Evolutionary conservation across 2,329 filamentous ascomycete species (phyloP).

Genomic region (Trichoderma simmonsii): DNA sequence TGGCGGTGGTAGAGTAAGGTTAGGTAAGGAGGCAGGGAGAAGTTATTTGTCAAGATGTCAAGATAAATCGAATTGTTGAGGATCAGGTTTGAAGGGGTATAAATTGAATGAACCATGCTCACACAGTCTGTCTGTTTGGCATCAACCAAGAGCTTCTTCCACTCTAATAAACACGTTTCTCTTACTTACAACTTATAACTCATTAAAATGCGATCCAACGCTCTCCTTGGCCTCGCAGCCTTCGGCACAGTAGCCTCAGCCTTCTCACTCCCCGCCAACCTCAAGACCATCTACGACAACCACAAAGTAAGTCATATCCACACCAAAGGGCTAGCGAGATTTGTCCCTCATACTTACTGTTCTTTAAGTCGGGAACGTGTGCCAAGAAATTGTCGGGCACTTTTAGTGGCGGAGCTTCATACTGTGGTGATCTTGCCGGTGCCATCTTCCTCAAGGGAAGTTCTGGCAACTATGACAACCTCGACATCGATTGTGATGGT

Average conservation of each 20-base stretch:
- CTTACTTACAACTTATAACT: neutral
- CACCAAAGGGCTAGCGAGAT: neutral
- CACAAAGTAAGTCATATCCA: conserved; percentile 8
- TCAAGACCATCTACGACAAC: conserved; percentile 20
- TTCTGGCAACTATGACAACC: conserved; percentile 18
- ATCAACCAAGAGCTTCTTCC: neutral
- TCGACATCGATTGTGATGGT: conserved; percentile 19
- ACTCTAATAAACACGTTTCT: neutral
- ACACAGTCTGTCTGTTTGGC: too few species aligned
- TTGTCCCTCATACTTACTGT: neutral
- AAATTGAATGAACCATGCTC: neutral
- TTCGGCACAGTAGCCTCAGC: conserved; percentile 21
- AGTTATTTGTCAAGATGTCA: neutral
- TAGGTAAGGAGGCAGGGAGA: neutral
- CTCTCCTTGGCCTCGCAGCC: conserved; percentile 10
- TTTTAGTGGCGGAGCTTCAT: conserved; percentile 19
- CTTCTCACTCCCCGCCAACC: conserved; percentile 19
- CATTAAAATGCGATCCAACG: conserved; percentile 13
- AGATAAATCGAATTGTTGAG: neutral
- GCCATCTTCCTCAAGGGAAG: conserved; percentile 32
- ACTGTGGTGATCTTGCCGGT: conserved; percentile 34
- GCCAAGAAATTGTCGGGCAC: conserved; percentile 23
- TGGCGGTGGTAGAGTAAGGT: neutral
- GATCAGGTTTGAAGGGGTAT: neutral
- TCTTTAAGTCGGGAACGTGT: conserved; percentile 30